Base-by-base conservation (phyloP, 768 basidiomycete genomes). In the Lentinula lateritia region DNA sequence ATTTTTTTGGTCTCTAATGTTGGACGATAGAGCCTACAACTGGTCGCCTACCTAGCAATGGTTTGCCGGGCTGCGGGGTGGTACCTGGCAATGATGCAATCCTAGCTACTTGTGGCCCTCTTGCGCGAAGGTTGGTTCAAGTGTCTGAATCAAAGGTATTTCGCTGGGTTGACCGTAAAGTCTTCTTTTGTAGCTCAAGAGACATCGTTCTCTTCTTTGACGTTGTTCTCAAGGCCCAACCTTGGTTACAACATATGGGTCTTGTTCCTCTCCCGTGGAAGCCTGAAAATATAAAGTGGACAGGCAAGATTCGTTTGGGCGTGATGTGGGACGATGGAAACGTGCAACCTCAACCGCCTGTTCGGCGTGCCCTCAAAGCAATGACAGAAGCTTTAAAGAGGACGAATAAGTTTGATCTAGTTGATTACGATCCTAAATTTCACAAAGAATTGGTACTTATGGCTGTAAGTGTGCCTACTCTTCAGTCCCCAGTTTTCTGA, bases 81-180 rank as follows among this genome's bases (percentile, higher is more conserved):
- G 79, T 69, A 72, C 79, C 18, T 61, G 78, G 55, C 69, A 79
- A 69, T 81, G 87, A 54, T 77, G 81, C 63, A 78, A 87, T 68
- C 75, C 73, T 48, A 6, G 81, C 83, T 23, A 81, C 84, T 12
- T 73, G 83, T 15, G 86, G 86, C 0, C 86, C 86, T 13, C 72
- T 87, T 67, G 78, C 2, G 66, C 67, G 55, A 74, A 79, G 50
- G 63, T 85, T 52, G 68, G 80, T 50, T 18, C 32, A 5, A 23
- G 34, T 38, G 13, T 38, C 9, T 6, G 6, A 39, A 18, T 35
- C 34, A 10, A 18, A 52, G 35, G 18, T 6, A 12, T 32, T 18
- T 15, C 3, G 8, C 9, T 35, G 16, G 3, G 1, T 1, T 38
- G 5, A 6, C 15, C 42, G 32, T 2, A 43, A 18, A 10, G 20